These are phyloP conservation scores for Amanita subjunquillea DNA, from an alignment of 768 basidiomycete species.

Conservation along the genomic window DNA sequence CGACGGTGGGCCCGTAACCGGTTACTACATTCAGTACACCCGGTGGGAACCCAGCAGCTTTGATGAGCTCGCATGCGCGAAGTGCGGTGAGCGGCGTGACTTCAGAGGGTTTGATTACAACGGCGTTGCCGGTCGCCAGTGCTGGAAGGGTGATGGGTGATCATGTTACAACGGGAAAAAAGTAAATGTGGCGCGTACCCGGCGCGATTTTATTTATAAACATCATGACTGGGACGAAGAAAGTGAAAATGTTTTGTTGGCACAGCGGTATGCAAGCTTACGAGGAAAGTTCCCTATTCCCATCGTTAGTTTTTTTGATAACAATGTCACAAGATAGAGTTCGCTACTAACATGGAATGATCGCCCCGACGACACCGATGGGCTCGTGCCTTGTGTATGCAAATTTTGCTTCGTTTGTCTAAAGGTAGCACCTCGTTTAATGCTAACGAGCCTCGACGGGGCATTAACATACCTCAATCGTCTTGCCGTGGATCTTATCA, in stretches of 20 bases:
- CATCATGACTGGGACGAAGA: slow-evolving; percentile 36
- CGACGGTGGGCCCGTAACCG: slow-evolving; percentile 64
- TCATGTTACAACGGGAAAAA: neutral
- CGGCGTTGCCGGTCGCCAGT: slow-evolving; percentile 69
- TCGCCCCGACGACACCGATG: slow-evolving; percentile 39
- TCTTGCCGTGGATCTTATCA: slow-evolving; percentile 73
- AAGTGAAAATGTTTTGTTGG: neutral
- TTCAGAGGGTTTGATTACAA: slow-evolving; percentile 77
- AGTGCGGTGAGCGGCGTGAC: slow-evolving; percentile 68
- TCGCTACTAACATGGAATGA: slow-evolving; percentile 36
- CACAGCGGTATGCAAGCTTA: slow-evolving; percentile 11
- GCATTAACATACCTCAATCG: slow-evolving; percentile 42
- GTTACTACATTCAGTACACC: slow-evolving; percentile 73
- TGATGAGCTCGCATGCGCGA: slow-evolving; percentile 40
- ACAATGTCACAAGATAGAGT: neutral
- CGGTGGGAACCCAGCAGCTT: slow-evolving; percentile 69
- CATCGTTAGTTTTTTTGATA: slow-evolving; percentile 22
- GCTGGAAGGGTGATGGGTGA: slow-evolving; percentile 21
- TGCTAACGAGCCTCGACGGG: neutral
- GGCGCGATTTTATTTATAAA: slow-evolving; percentile 67
- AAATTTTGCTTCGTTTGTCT: neutral
- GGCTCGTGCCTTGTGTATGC: slow-evolving; percentile 56
- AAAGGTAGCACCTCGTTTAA: neutral
- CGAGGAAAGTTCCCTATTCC: slow-evolving; percentile 55
- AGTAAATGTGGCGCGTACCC: slow-evolving; percentile 22